A percentile compares a stretch with the other conserved stretches of the same genome.
Conservation (phyloP, 768 basidiomycete genomes). For the Goffeauzyma gilvescens region DNA sequence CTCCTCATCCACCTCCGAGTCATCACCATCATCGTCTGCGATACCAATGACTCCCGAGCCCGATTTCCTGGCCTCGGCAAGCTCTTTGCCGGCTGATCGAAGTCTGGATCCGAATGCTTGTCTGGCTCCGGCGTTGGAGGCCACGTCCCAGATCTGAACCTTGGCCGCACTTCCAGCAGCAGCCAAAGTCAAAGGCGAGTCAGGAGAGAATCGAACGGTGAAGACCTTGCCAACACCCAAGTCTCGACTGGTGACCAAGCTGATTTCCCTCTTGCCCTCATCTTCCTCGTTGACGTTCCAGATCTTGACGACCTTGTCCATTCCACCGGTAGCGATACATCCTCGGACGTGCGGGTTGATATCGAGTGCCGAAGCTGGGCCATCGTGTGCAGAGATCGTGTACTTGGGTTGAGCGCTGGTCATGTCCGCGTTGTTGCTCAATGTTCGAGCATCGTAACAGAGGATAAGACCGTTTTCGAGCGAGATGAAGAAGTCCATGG, state of each 20-base stretch:
- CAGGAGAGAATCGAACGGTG: conserved; percentile 74
- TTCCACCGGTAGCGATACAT: conserved; percentile 80
- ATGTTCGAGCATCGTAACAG: conserved; percentile 71
- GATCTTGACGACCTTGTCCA: conserved; percentile 75
- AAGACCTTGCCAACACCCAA: conserved; percentile 94
- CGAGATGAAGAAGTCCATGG: conserved; percentile 70
- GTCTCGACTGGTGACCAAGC: conserved; percentile 68
- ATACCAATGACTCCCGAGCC: conserved; percentile 28
- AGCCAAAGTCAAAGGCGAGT: conserved; percentile 68
- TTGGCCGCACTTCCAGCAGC: conserved; percentile 87
- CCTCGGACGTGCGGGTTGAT: conserved; percentile 77
- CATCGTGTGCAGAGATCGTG: conserved; percentile 83
- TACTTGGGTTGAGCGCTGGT: conserved; percentile 42
- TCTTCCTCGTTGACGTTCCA: conserved; percentile 67
- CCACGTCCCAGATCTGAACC: conserved; percentile 88
- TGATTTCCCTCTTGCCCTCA: conserved; percentile 52
- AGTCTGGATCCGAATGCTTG: conserved; percentile 68
- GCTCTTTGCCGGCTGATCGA: conserved; percentile 45
- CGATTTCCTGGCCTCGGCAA: conserved; percentile 34
- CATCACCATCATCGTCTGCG: conserved; percentile 42
- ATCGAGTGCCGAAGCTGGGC: conserved; percentile 70
- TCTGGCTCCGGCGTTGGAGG: conserved; percentile 58
- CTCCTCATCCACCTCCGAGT: conserved; percentile 30
- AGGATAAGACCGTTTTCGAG: conserved; percentile 86
- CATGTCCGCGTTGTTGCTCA: conserved; percentile 38